These are phyloP conservation scores for Rehmannia glutinosa DNA, from an alignment of 257 asterid species.

Conservation along the genomic window DNA sequence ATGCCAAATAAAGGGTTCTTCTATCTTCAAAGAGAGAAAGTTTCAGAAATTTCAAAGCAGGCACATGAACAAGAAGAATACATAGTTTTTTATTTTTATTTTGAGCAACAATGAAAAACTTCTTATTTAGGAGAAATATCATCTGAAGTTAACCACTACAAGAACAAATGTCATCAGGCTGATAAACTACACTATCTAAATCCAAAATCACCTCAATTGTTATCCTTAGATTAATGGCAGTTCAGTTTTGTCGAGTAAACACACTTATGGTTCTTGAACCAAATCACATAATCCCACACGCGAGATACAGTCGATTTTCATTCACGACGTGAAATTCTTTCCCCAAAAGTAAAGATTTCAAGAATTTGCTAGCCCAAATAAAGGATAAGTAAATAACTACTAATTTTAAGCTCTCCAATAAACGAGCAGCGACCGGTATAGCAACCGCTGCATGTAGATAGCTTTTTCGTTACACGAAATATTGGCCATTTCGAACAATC, in stretches of 20 bases:
- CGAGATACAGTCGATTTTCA: not conserved
- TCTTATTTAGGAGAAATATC: not conserved
- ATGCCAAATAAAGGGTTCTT: not conserved
- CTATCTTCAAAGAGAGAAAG: not conserved
- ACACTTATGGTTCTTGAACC: not conserved
- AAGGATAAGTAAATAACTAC: not conserved
- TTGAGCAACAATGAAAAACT: not conserved
- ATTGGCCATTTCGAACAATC: not conserved
- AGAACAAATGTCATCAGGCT: not conserved
- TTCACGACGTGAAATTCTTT: not conserved
- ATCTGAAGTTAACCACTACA: not conserved
- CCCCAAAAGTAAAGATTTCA: not conserved
- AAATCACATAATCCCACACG: conserved; percentile 4
- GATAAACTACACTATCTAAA: conserved; percentile 1
- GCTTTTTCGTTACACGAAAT: not conserved
- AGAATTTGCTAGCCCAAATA: not conserved
- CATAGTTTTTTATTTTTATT: not conserved
- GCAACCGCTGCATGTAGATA: not conserved
- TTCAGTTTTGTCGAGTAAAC: not conserved
- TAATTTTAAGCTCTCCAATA: not conserved
- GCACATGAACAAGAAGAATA: not conserved
- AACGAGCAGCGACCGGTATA: not conserved
- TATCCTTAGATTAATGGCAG: not conserved
- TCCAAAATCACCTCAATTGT: not conserved
- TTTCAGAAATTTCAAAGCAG: not conserved